A percentile compares a stretch with the other conserved stretches of the same genome.
phyloP scores from a whole-genome alignment of 176 grass and related monocot genomes.

The Stipa capillata region DNA sequence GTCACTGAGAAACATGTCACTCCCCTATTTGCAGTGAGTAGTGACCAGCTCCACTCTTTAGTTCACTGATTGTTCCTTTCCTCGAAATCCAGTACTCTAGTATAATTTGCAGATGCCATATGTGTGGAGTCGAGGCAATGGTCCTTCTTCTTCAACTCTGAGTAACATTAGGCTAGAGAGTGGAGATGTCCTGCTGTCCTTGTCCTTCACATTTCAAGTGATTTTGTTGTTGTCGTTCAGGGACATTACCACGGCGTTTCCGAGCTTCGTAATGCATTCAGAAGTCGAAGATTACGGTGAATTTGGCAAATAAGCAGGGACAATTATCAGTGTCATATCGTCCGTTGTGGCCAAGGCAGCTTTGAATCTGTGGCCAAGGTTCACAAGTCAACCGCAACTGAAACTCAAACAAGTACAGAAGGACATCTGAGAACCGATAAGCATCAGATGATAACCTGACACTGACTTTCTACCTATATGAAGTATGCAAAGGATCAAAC shows the following conservation, averaged over 20 bases:
- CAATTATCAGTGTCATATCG: neutral
- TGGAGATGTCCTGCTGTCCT: neutral
- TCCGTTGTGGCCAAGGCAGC: neutral
- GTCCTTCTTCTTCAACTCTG: neutral
- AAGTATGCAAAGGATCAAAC: too few species aligned
- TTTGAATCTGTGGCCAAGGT: neutral
- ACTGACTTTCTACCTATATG: too few species aligned
- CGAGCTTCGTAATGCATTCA: constrained; percentile 47
- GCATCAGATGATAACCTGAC: neutral
- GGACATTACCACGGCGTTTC: constrained; percentile 61
- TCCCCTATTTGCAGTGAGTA: constrained; percentile 74
- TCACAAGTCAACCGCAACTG: neutral
- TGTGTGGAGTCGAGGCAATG: neutral
- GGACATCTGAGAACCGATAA: neutral
- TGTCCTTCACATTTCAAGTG: neutral
- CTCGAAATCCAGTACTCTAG: too few species aligned
- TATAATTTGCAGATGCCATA: too few species aligned
- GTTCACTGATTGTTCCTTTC: neutral
- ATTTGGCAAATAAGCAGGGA: neutral
- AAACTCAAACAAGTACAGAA: neutral
- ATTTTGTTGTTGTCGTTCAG: constrained; percentile 7
- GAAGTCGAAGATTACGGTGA: constrained; percentile 10
- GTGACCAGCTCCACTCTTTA: neutral
- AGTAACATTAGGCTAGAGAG: neutral
- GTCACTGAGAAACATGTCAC: constrained; percentile 64